phyloP scores from a whole-genome alignment of 441 rosid genomes.

The Eruca vesicaria region DNA sequence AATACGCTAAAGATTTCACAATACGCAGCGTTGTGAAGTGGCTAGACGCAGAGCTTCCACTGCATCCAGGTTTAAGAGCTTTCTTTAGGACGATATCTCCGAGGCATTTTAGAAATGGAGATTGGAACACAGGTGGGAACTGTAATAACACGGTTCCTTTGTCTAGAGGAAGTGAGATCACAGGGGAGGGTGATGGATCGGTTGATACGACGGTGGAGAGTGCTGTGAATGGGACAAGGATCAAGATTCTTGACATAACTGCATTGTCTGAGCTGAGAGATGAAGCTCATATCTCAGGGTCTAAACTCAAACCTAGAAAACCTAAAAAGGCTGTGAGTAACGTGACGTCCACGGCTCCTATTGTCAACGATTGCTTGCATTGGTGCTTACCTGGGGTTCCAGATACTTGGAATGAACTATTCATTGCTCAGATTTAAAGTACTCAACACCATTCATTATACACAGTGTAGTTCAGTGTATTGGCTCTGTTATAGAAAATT shows the following conservation, averaged over 20 bases:
- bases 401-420: constrained; percentile 68
- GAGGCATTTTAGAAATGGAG: constrained; percentile 67
- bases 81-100: constrained; percentile 76
- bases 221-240: constrained; percentile 53
- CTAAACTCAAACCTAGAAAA: constrained; percentile 34
- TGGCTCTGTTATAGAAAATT: constrained; percentile 14
- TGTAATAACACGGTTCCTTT: constrained; percentile 59
- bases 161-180: constrained; percentile 49
- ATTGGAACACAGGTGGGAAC: constrained; percentile 78
- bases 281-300: constrained; percentile 60
- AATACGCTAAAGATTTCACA: constrained; percentile 59
- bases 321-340: constrained; percentile 38
- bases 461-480: constrained; percentile 15
- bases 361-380: constrained; percentile 65
- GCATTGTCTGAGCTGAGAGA: constrained; percentile 69
- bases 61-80: constrained; percentile 48
- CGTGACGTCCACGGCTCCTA: constrained; percentile 23
- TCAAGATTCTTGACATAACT: constrained; percentile 62
- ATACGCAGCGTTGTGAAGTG: constrained; percentile 54
- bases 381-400: constrained; percentile 81
- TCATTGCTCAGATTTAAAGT: constrained; percentile 42
- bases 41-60: constrained; percentile 58
- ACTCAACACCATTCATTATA: neutral
- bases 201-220: constrained; percentile 50
- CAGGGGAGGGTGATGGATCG: constrained; percentile 41